Evolutionary conservation across 2,329 filamentous ascomycete genomes (phyloP).

Genomic region (Coniella vitis): DNA sequence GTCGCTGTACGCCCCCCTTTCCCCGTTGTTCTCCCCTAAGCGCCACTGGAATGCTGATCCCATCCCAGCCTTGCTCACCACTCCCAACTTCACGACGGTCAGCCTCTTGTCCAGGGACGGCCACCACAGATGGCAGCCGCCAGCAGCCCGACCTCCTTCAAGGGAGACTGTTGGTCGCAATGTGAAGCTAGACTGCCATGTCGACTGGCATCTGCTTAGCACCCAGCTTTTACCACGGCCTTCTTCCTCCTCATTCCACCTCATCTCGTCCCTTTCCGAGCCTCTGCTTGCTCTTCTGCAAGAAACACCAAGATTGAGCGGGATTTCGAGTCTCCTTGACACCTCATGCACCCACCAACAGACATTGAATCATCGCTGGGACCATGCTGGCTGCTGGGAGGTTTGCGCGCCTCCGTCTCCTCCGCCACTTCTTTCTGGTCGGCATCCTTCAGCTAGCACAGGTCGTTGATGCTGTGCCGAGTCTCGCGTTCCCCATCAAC

Average conservation of each 20-base stretch:
- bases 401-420: constrained; percentile 19
- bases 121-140: too few relatives aligned
- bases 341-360: constrained; percentile 1
- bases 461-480: constrained; percentile 31
- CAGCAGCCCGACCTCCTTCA: too few relatives aligned
- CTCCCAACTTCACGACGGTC: not conserved
- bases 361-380: constrained; percentile 3
- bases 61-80: constrained; percentile 7
- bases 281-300: not conserved
- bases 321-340: not conserved
- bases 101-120: not conserved
- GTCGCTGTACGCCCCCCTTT: not conserved
- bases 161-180: too few relatives aligned
- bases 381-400: constrained; percentile 12
- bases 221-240: not conserved
- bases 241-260: not conserved
- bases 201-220: too few relatives aligned
- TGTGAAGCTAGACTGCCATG: too few relatives aligned
- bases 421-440: constrained; percentile 20
- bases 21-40: constrained; percentile 1
- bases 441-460: constrained; percentile 26
- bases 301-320: too few relatives aligned
- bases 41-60: constrained; percentile 17
- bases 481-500: constrained; percentile 66
- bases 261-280: not conserved